These are phyloP conservation scores for Infundibulicybe gibba DNA, from an alignment of 768 basidiomycete species.

Conservation along the genomic window DNA sequence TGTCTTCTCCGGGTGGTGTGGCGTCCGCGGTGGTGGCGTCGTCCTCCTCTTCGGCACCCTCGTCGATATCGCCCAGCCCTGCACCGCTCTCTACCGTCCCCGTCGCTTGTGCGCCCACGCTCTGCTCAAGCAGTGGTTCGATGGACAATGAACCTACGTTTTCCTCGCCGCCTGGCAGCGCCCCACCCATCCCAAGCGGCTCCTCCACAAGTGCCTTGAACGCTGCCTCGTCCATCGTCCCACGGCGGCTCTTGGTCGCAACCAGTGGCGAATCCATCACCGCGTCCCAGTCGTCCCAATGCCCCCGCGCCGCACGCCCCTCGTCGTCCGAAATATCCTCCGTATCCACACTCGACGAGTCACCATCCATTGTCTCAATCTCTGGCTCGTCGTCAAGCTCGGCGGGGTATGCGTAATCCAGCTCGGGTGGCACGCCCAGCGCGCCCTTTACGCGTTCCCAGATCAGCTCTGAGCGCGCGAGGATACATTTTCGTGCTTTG, in stretches of 20 bases:
- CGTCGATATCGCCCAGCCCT: conserved; percentile 57
- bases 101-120: conserved; percentile 27
- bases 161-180: conserved; percentile 7
- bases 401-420: conserved; percentile 44
- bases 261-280: conserved; percentile 39
- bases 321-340: conserved; percentile 40
- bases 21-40: conserved; percentile 13
- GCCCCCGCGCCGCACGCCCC: conserved; percentile 31
- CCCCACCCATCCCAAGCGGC: neutral
- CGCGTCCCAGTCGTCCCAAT: conserved; percentile 45
- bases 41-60: conserved; percentile 62
- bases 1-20: conserved; percentile 2
- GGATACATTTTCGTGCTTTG: conserved; percentile 70
- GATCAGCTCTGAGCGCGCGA: conserved; percentile 76
- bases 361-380: neutral
- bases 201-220: neutral
- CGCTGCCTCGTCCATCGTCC: neutral
- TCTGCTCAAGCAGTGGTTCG: conserved; percentile 48
- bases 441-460: conserved; percentile 92
- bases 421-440: conserved; percentile 81
- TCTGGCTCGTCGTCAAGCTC: neutral
- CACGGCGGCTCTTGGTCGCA: conserved; percentile 4
- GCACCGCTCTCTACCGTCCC: conserved; percentile 30
- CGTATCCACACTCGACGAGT: conserved; percentile 23
- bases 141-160: conserved; percentile 28